Percentiles rank a stretch among this genome's conserved stretches.
phyloP scores from a whole-genome alignment of 805 yeast genomes.

The Cyberlindnera euphorbiiphila region DNA sequence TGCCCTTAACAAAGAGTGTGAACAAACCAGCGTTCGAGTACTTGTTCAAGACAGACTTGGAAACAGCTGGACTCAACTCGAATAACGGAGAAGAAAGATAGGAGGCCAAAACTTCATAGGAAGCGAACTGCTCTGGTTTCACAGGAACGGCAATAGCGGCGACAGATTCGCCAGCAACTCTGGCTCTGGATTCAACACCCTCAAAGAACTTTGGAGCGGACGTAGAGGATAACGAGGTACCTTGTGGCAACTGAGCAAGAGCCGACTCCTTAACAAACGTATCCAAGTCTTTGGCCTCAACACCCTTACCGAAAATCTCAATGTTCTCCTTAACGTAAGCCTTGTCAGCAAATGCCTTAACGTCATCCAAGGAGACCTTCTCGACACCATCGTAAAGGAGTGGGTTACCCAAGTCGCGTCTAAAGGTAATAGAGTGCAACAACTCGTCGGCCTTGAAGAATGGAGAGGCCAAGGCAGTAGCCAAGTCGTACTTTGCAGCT shows the following conservation, averaged over 20 bases:
- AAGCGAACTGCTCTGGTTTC: constrained; percentile 55
- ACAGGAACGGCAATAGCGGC: constrained; percentile 84
- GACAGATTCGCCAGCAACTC: constrained; percentile 60
- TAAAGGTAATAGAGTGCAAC: constrained; percentile 77
- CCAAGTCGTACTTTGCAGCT: constrained; percentile 60
- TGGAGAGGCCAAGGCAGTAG: constrained; percentile 48
- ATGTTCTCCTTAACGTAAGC: constrained; percentile 70
- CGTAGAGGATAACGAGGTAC: constrained; percentile 42
- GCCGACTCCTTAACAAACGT: constrained; percentile 64
- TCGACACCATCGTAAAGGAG: constrained; percentile 66
- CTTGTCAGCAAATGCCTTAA: constrained; percentile 60
- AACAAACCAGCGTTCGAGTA: constrained; percentile 82
- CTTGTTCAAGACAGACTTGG: constrained; percentile 50
- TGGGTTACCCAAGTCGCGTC: constrained; percentile 84
- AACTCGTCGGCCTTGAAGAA: constrained; percentile 66
- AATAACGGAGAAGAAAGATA: constrained; percentile 60
- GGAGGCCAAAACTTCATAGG: constrained; percentile 67
- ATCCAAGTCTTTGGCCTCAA: constrained; percentile 63
- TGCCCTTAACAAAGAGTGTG: constrained; percentile 60
- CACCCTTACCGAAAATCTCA: constrained; percentile 69
- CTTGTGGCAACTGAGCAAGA: constrained; percentile 59
- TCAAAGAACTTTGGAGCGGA: constrained; percentile 43
- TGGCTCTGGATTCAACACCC: constrained; percentile 68
- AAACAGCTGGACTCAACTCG: constrained; percentile 47
- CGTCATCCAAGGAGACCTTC: constrained; percentile 56